A percentile compares a stretch with the other conserved stretches of the same genome.
These are phyloP conservation scores for Aspergillus sp. DNA, from an alignment of 2,329 filamentous ascomycete species.

Conservation along the genomic window DNA sequence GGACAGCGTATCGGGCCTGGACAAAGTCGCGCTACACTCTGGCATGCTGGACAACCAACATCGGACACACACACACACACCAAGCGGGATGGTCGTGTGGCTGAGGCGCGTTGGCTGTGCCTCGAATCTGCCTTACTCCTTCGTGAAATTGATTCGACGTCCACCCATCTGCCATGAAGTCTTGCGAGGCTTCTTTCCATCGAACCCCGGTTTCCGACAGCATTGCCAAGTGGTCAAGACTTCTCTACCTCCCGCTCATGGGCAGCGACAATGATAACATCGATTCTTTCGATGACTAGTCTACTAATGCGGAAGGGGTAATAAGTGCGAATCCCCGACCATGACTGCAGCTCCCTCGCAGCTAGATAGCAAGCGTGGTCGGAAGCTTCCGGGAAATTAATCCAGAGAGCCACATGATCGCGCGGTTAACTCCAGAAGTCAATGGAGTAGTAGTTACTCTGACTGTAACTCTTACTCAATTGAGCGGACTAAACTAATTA, in stretches of 20 bases:
- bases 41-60: not conserved
- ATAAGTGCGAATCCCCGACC: not conserved
- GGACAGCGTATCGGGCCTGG: not conserved
- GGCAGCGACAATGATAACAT: not conserved
- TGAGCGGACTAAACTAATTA: too few relatives aligned
- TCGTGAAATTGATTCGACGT: not conserved
- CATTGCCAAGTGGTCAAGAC: not conserved
- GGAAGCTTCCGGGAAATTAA: not conserved
- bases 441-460: too few relatives aligned
- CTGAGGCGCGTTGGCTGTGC: not conserved
- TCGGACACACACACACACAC: not conserved
- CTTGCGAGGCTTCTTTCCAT: not conserved
- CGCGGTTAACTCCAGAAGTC: not conserved
- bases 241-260: not conserved
- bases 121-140: not conserved
- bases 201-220: not conserved
- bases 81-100: not conserved
- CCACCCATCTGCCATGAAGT: not conserved
- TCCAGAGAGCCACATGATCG: not conserved
- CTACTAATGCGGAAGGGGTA: not conserved
- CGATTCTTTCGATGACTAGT: too few relatives aligned
- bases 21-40: not conserved
- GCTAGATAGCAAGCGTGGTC: not conserved
- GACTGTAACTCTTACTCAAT: too few relatives aligned
- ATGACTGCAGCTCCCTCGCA: too few relatives aligned